Percentiles rank a stretch among this genome's conserved stretches.
Evolutionary conservation across 176 grass and related monocot genomes (phyloP).

Genomic region (Musa beccarii): DNA sequence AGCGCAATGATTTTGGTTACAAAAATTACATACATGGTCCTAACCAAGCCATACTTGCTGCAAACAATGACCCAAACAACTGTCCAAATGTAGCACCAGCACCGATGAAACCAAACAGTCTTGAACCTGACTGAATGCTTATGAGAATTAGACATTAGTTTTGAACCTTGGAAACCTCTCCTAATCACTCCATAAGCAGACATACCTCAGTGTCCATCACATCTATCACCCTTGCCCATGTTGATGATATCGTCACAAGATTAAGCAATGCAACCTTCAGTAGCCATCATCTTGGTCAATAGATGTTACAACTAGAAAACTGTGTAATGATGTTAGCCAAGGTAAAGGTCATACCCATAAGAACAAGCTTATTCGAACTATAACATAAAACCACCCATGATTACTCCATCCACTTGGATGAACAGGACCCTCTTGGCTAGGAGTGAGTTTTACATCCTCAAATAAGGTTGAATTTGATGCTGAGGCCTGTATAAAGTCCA

Average conservation of each 20-base stretch:
- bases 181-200: background rate
- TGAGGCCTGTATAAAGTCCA: background rate
- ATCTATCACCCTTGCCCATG: slow-evolving; percentile 91
- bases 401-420: slow-evolving; percentile 44
- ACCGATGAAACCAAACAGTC: slow-evolving; percentile 89
- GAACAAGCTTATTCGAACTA: slow-evolving; percentile 70
- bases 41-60: slow-evolving; percentile 83
- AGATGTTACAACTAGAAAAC: background rate
- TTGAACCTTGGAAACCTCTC: background rate
- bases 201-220: slow-evolving; percentile 92
- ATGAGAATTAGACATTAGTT: slow-evolving; percentile 30
- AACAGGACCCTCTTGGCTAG: slow-evolving; percentile 34
- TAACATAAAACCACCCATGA: slow-evolving; percentile 75
- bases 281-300: slow-evolving; percentile 5
- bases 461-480: background rate
- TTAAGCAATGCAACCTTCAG: slow-evolving; percentile 91
- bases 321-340: background rate
- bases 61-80: slow-evolving; percentile 80
- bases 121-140: slow-evolving; percentile 87
- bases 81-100: slow-evolving; percentile 91
- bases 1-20: slow-evolving; percentile 1
- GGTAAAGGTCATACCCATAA: slow-evolving; percentile 52
- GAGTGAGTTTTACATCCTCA: slow-evolving; percentile 20
- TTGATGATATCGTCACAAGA: slow-evolving; percentile 91
- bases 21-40: slow-evolving; percentile 67